Evolutionary conservation across 768 basidiomycete genomes (phyloP).

Genomic region (Tricholoma sp.): DNA sequence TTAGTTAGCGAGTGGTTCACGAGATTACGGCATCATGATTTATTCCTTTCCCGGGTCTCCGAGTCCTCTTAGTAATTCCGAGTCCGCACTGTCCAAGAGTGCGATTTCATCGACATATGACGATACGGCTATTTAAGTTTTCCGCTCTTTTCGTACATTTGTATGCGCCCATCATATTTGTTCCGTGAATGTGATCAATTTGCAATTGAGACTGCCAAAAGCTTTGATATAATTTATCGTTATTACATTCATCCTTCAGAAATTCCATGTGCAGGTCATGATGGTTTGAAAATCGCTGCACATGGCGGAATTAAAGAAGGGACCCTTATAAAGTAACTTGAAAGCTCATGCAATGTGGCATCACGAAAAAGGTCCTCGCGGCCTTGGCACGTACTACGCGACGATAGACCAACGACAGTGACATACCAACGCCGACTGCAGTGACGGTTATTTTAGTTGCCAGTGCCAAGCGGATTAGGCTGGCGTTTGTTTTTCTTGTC

Average conservation of each 20-base stretch:
- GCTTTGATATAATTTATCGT: not conserved
- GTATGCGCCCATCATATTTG: conserved; percentile 10
- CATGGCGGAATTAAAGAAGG: not conserved
- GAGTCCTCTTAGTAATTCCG: not conserved
- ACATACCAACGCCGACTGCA: not conserved
- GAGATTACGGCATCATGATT: not conserved
- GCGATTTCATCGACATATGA: conserved; percentile 36
- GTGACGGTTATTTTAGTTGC: too few relatives aligned
- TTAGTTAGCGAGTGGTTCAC: not conserved
- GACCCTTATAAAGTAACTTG: not conserved
- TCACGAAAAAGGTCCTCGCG: too few relatives aligned
- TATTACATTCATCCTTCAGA: not conserved
- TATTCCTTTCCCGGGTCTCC: not conserved
- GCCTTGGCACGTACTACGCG: not conserved
- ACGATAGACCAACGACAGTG: not conserved
- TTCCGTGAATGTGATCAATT: conserved; percentile 7
- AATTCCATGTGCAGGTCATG: not conserved
- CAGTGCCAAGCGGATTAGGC: too few relatives aligned
- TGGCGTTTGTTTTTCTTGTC: not conserved
- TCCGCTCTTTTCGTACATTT: conserved; percentile 35
- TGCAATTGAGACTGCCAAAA: not conserved
- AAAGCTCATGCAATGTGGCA: not conserved
- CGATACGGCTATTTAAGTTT: conserved; percentile 17
- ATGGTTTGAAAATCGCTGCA: conserved; percentile 9
- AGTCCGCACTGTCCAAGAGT: conserved; percentile 18